Base-by-base conservation (phyloP, 192 early-diverging fungal species). In the Podila horticola region DNA sequence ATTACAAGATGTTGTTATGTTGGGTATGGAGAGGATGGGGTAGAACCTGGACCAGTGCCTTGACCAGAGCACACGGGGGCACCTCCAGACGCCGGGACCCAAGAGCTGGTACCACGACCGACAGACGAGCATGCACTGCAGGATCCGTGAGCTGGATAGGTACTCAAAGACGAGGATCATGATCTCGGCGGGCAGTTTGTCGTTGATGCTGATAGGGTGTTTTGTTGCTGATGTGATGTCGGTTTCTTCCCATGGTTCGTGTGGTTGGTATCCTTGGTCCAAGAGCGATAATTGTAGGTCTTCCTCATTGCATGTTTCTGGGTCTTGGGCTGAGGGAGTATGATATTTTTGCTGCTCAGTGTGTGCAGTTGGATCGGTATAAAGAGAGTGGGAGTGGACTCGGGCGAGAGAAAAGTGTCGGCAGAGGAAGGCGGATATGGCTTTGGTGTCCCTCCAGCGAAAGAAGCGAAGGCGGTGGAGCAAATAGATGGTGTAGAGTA, bases 51-150 rank as follows among this genome's bases (percentile, higher is more conserved):
- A 73, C 77, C 77, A 81, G 22, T 81, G 70, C 30, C 63, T 49
- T 10, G 77, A 81, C 77, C 77, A 81, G 30, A 81, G 77, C 26
- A 81, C 57, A 9, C 77, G 71, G 15, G 77, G 77, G 3, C 50
- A 5, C 28, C 45, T 81, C 77, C 77, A 81, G 4, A 81, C 20
- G 1, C 19, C 0, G n/a, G 77, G 77, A n/a, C 77, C 77, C 1
- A 73, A 48, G 1, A 81, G 62, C 9, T 51, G 31, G 34, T 69
- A 66, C 77, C 77, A 81, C 7, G 45, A 64, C 34, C 63, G 64
- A 58, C 77, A 81, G 10, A 81, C 77, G 12, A 81, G 59, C 49
- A 69, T 70, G 36, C 77, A 81, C 28, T 58, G 60, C n/a, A 81
- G 31, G 7, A 67, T 36, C 33, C 62, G 55, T 24, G 70, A 55